Percentiles rank a stretch among this genome's conserved stretches.
phyloP scores from a whole-genome alignment of 306 rosid species.

The Erythrophleum fordii region DNA sequence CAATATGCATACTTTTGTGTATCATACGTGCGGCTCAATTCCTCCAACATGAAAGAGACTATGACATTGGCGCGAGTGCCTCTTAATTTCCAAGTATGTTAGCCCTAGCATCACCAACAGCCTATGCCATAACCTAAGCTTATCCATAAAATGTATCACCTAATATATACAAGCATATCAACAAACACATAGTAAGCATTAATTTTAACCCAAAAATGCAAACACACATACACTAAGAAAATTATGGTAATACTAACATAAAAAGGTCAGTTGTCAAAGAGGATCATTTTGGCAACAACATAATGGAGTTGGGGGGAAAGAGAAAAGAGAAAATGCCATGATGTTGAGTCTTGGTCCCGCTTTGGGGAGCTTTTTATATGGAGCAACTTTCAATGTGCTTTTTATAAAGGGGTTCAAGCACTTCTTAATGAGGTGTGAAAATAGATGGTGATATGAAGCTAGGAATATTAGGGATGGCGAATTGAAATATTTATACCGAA shows the following conservation, averaged over 20 bases:
- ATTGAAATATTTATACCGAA: too few relatives aligned
- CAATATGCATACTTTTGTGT: conserved; percentile 44
- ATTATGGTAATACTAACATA: conserved; percentile 33
- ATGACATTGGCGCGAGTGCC: conserved; percentile 68
- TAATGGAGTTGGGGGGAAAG: conserved; percentile 55
- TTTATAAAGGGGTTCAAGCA: background rate
- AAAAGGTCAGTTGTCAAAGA: conserved; percentile 58
- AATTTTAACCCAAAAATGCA: too few relatives aligned
- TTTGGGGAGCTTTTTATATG: too few relatives aligned
- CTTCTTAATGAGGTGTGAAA: background rate
- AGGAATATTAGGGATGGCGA: background rate
- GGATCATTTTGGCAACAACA: conserved; percentile 62
- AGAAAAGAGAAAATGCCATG: conserved; percentile 52
- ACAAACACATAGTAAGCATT: too few relatives aligned
- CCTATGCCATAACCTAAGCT: conserved; percentile 67
- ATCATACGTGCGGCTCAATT: conserved; percentile 50
- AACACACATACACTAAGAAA: too few relatives aligned
- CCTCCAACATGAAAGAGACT: conserved; percentile 61
- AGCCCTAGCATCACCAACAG: conserved; percentile 65
- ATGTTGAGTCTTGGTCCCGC: conserved; percentile 4
- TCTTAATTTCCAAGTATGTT: conserved; percentile 67
- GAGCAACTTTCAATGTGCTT: background rate
- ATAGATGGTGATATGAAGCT: background rate
- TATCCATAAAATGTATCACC: too few relatives aligned
- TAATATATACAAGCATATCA: too few relatives aligned